Conservation (phyloP, 1,284 basidiomycete species). For the Ustilago nuda region DNA sequence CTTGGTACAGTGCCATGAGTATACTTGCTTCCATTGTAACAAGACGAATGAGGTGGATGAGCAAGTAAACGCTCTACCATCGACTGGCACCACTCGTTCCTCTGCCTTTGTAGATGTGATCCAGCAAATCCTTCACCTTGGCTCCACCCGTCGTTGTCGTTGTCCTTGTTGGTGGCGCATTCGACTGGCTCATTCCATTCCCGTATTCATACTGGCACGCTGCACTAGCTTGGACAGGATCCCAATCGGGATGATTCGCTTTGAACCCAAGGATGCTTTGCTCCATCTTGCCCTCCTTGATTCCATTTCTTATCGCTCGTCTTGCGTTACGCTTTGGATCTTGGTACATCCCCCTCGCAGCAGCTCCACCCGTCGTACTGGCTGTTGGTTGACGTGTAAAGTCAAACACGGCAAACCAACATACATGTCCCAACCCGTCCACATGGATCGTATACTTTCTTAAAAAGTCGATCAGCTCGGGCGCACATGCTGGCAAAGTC, state of each 20-base stretch:
- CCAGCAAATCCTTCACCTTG: slow-evolving; percentile 46
- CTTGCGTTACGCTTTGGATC: not conserved
- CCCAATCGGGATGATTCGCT: slow-evolving; percentile 94
- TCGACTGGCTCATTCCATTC: slow-evolving; percentile 11
- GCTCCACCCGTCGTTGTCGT: slow-evolving; percentile 19
- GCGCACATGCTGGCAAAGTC: slow-evolving; percentile 86
- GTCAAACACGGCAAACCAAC: slow-evolving; percentile 97
- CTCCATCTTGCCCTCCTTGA: slow-evolving; percentile 77
- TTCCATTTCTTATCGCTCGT: slow-evolving; percentile 67
- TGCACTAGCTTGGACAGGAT: slow-evolving; percentile 76
- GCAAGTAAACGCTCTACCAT: slow-evolving; percentile 20
- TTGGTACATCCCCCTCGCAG: slow-evolving; percentile 27
- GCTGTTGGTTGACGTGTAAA: slow-evolving; percentile 76
- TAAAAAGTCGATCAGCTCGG: slow-evolving; percentile 69
- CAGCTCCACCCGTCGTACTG: slow-evolving; percentile 72
- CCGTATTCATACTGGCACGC: slow-evolving; percentile 8
- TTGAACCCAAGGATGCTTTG: slow-evolving; percentile 93
- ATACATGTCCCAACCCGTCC: slow-evolving; percentile 94
- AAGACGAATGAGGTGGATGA: not conserved
- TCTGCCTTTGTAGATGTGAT: slow-evolving; percentile 47
- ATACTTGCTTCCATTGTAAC: too few species aligned
- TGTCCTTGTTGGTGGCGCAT: slow-evolving; percentile 5
- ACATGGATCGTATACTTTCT: slow-evolving; percentile 89
- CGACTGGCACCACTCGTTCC: slow-evolving; percentile 25
- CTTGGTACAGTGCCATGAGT: too few species aligned